Conservation (phyloP, 2,329 filamentous ascomycete genomes). For the Clonostachys sp. region DNA sequence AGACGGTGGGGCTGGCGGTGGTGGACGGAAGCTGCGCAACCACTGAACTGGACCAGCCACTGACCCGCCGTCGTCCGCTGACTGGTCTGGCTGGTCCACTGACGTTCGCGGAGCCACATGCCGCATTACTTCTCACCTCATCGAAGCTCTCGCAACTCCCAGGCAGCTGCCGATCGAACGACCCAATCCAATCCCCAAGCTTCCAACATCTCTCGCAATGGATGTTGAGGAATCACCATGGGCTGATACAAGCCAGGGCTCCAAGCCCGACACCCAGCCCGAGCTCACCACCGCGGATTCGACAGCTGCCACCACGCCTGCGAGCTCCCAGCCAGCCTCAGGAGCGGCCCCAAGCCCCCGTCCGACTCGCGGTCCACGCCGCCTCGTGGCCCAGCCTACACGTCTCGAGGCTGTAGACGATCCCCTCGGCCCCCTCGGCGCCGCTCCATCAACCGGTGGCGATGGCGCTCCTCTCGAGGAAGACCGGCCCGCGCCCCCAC, state of each 20-base stretch:
- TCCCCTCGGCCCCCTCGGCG: conserved; percentile 73
- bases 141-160: neutral
- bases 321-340: conserved; percentile 12
- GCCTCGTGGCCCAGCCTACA: conserved; percentile 70
- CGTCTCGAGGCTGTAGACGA: conserved; percentile 75
- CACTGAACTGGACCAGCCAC: too few relatives aligned
- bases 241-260: conserved; percentile 36
- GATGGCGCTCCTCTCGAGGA: conserved; percentile 25
- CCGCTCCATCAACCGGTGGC: conserved; percentile 39
- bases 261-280: conserved; percentile 9
- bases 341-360: conserved; percentile 25
- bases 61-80: too few relatives aligned
- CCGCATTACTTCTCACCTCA: neutral
- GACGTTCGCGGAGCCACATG: too few relatives aligned
- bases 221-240: conserved; percentile 50
- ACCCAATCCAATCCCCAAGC: conserved; percentile 1
- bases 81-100: too few relatives aligned
- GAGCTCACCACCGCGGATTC: conserved; percentile 7
- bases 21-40: too few relatives aligned
- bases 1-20: too few relatives aligned
- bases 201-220: conserved; percentile 22
- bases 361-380: conserved; percentile 47
- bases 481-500: conserved; percentile 62
- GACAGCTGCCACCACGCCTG: neutral
- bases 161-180: neutral